Evolutionary conservation across 345 rosid genomes (phyloP), one percentile per base, ranked within the genome.

Genomic region (Eucalyptus tenuipes): DNA sequence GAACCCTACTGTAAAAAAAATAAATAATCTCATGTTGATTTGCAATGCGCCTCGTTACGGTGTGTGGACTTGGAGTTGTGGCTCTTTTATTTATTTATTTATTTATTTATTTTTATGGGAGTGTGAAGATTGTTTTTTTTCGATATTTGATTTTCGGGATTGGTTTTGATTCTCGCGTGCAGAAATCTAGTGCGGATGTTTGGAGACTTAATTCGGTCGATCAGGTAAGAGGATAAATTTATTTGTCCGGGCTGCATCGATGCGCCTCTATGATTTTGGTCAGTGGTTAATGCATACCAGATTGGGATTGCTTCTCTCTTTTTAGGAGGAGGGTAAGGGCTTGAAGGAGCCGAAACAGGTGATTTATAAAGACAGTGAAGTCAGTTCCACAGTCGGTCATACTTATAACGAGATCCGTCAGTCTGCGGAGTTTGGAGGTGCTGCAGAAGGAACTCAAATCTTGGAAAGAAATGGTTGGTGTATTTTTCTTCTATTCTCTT

Each of bases 341-440:
- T 89, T 96, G 91, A 94, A 93, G 91, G 99, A 92, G 90, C 99
- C 99, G 40, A 93, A 96, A 90, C 92, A 89, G 90, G 88, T 92
- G 88, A 94, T 96, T 89, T 95, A 94, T 86, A 88, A 94, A 89
- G 96, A 93, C 27, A 92, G 92, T 90, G 92, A 92, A 87, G 88
- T 93, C 55, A 88, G 86, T 89, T 92, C 96, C 89, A 80, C 86
- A 52, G 95, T 90, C 88, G 88, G 86, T 89, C 44, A 88, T 88
- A 91, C 89, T 84, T 85, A 93, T 89, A 61, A 55, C 57, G 90
- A 85, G 88, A 90, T 24, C 66, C 85, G 25, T 86, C 89, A 91
- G 88, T 85, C 88, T 79, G 87, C 45, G 84, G 93, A 87, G 57
- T 90, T 89, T 44, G 87, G 86, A 86, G 91, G 86, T 52, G 82